phyloP scores from a whole-genome alignment of 106 monocot genomes.

The Xerophyta viscosa region DNA sequence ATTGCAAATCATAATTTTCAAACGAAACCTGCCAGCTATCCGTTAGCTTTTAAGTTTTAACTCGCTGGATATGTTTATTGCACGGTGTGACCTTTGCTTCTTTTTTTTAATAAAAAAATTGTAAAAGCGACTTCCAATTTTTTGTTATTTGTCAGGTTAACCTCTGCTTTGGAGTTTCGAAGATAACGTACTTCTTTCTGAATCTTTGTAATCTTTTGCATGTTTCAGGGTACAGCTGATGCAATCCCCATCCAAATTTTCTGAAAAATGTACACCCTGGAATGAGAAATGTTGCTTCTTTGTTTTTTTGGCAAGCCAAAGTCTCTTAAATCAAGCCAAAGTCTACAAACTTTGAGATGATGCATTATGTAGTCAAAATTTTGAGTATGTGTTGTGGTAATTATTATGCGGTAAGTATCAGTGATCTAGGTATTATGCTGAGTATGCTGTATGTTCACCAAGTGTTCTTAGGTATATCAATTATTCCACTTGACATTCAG shows the following conservation, averaged over 20 bases:
- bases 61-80: background rate
- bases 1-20: conserved; percentile 7
- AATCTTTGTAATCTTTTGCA: conserved; percentile 16
- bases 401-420: conserved; percentile 55
- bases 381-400: conserved; percentile 44
- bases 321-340: conserved; percentile 47
- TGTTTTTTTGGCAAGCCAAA: conserved; percentile 57
- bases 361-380: conserved; percentile 64
- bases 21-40: too few species aligned
- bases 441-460: conserved; percentile 93
- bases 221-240: conserved; percentile 90
- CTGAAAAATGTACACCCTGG: conserved; percentile 74
- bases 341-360: conserved; percentile 89
- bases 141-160: too few species aligned
- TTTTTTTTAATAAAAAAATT: too few species aligned
- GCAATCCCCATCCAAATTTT: conserved; percentile 85
- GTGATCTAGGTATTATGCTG: conserved; percentile 61
- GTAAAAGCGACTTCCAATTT: too few species aligned
- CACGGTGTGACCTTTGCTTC: too few species aligned
- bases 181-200: too few species aligned
- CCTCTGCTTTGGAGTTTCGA: too few species aligned
- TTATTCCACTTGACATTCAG: too few species aligned
- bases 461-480: conserved; percentile 35
- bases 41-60: too few species aligned
- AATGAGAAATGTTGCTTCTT: conserved; percentile 60